Evolutionary conservation across 495 filamentous ascomycete species (phyloP), one percentile per base, ranked within the genome.

Genomic region (Xylaria castorea): DNA sequence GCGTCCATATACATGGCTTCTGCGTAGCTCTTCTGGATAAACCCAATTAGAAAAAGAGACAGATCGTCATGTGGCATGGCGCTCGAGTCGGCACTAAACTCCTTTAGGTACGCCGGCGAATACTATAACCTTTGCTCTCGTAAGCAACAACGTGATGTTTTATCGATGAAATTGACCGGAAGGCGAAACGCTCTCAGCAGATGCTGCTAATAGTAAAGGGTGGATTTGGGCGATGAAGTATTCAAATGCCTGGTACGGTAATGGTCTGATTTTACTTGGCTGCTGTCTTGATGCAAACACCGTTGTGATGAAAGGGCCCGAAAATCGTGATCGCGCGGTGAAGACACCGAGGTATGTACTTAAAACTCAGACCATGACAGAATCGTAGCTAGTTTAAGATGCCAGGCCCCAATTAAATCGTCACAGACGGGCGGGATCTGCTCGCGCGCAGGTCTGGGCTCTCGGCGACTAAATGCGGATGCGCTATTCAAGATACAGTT

Each of bases 371-470:
- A 32, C 27, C 46, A 57, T 25, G 27, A 22, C 51, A 30, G 8
- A 5, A 30, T 22, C 32, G 32, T n/a, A 20, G 34, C 58, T 38
- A 25, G 30, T 67, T 32, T 5, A 67, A 22, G 20, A 66, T 50
- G 16, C 63, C 16, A 46, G 8, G 22, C 30, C 27, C 63, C 63
- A 67, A 67, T 67, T 8, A 32, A 48, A 67, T 67, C 38, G 42
- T n/a, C 42, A 30, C 16, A 65, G 30, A 53, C 32, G 30, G 40
- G 46, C 64, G 64, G 64, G 64, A 67, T 67, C 64, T 67, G 64
- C 27, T 51, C 16, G 38, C 42, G 40, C 8, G 25, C 9, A 32
- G 40, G 62, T 48, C 42, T 66, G 22, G 62, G 61, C 32, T 62
- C 20, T 40, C 38, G 36, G 25, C 9, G n/a, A 64, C 38, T 40